Conservation (phyloP, 2,329 filamentous ascomycete genomes). For the Ophioceras dolichostomum region DNA sequence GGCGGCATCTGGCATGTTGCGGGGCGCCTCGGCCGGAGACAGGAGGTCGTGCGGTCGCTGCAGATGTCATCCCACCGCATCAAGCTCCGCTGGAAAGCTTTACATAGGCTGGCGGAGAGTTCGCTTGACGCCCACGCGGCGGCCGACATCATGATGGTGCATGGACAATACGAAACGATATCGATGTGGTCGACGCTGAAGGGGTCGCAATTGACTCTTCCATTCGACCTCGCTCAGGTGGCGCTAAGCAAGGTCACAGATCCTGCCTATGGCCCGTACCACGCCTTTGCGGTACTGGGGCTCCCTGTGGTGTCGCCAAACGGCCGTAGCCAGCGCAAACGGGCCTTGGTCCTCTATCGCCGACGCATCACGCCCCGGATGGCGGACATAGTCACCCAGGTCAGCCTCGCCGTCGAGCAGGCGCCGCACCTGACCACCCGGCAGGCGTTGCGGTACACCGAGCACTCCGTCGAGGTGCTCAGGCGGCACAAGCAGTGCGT, state of each 20-base stretch:
- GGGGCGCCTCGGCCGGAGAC: no score
- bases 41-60: no score
- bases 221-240: no score
- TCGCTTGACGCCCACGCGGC: no score
- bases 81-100: no score
- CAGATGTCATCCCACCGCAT: no score
- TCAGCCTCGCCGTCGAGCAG: constrained; percentile 9
- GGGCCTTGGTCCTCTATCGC: not conserved
- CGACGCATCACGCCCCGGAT: constrained; percentile 4
- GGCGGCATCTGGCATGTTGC: no score
- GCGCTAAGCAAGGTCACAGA: not conserved
- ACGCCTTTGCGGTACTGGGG: not conserved
- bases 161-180: no score
- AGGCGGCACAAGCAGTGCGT: not conserved
- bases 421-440: constrained; percentile 10
- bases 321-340: not conserved
- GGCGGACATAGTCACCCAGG: constrained; percentile 9
- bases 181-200: no score
- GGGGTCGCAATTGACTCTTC: no score
- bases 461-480: constrained; percentile 11
- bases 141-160: no score
- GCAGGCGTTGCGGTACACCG: constrained; percentile 17
- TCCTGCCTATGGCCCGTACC: not conserved
- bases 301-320: not conserved
- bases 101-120: no score